Base-by-base conservation (phyloP, 148 eudicot species). In the Rhododendron ferrugineum region DNA sequence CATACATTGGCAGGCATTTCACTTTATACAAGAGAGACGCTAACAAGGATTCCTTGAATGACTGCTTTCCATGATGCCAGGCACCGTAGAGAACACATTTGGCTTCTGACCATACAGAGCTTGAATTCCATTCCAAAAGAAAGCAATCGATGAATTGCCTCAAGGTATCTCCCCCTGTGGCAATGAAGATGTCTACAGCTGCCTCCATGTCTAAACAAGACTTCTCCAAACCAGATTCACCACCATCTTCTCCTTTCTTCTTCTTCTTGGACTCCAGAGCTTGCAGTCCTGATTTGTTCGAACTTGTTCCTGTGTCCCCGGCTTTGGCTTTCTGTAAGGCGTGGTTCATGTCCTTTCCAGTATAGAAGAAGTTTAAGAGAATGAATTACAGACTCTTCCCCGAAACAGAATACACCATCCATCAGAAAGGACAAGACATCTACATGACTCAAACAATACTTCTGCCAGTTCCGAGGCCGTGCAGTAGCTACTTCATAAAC, bases 381-480 rank as follows among this genome's bases (percentile, higher is more conserved):
- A 89, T 97, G 99, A 88, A 93, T 83, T 26, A 92, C 98, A 87
- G 98, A 97, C 87, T 97, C 98, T 88, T 97, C 99, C 79, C 96
- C 96, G 26, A 97, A 93, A 86, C 89, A 92, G 79, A 97, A 95
- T 85, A 93, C 85, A 87, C 98, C 98, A 83, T 93, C 96, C 90
- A 95, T 84, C 89, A 97, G 90, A 88, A 92, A 94, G 52, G 95
- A 90, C 50, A 97, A 89, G 84, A 97, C 92, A 87, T 95, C 99
- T 49, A 88, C 92, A 90, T 97, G 93, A 90, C 93, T 92, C 89
- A 94, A 88, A 89, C 98, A 94, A 85, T 95, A 95, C 89, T 97
- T 97, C 88, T 97, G 99, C 99, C 99, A 97, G 85, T 97, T 97
- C 86, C 99, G 91, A 86, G 98, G 99, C 80, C 98, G 95, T 79